These are phyloP conservation scores for Naegleria lovaniensis DNA, from an alignment of 208 protist genomes.

Conservation along the genomic window DNA sequence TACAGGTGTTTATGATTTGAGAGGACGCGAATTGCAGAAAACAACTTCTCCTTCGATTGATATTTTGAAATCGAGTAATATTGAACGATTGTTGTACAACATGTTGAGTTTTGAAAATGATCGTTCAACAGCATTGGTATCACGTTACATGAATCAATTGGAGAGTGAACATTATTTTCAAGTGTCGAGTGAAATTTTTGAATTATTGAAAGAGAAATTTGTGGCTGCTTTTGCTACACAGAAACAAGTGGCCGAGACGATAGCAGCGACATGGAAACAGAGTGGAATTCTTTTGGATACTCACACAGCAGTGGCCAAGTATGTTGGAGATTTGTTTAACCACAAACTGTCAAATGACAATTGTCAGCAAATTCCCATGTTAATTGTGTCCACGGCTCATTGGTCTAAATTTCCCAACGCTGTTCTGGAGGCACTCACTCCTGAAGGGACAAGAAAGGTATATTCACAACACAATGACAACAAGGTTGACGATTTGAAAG, in stretches of 20 bases:
- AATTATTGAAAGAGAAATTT: not conserved
- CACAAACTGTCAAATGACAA: no score
- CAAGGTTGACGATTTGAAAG: no score
- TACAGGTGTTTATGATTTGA: constrained; percentile 70
- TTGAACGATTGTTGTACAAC: constrained; percentile 90
- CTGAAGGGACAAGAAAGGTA: no score
- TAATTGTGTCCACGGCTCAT: not conserved
- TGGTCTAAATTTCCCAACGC: not conserved
- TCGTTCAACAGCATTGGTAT: constrained; percentile 53
- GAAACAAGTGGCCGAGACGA: not conserved
- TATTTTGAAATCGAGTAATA: constrained; percentile 85
- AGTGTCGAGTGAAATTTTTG: not conserved
- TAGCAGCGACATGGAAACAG: not conserved
- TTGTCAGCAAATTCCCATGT: not conserved
- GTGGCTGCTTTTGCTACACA: not conserved
- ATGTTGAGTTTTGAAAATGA: constrained; percentile 68
- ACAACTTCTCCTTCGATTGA: constrained; percentile 78
- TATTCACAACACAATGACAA: no score
- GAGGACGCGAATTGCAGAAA: constrained; percentile 46
- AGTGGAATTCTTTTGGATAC: not conserved
- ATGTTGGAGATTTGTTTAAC: not conserved
- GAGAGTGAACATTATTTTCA: not conserved
- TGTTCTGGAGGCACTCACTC: not conserved
- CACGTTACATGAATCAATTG: constrained; percentile 36
- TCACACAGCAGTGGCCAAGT: not conserved